Evolutionary conservation across 1,139 yeast genomes (phyloP).

Genomic region (Pichia sp.): DNA sequence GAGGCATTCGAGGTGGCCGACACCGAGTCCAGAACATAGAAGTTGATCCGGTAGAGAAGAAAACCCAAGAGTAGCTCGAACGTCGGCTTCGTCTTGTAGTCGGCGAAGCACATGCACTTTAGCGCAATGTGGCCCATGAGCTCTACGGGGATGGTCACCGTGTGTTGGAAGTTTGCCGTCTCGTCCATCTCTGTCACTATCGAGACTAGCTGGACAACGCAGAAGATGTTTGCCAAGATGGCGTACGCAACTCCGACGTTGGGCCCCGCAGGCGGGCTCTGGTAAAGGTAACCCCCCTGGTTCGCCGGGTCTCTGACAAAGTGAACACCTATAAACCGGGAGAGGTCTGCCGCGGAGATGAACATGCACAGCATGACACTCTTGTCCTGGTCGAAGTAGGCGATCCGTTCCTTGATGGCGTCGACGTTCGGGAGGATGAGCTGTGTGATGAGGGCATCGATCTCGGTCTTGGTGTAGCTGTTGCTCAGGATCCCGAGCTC

Average conservation of each 20-base stretch:
- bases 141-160: slow-evolving; percentile 8
- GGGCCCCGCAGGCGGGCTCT: background rate
- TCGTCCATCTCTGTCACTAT: slow-evolving; percentile 3
- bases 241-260: slow-evolving; percentile 6
- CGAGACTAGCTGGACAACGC: background rate
- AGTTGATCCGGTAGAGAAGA: slow-evolving; percentile 10
- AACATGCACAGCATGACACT: slow-evolving; percentile 10
- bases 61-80: slow-evolving; percentile 17
- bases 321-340: slow-evolving; percentile 8
- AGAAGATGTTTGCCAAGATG: slow-evolving; percentile 7
- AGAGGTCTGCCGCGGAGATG: slow-evolving; percentile 12
- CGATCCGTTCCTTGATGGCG: slow-evolving; percentile 21
- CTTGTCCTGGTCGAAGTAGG: slow-evolving; percentile 16
- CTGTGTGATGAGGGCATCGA: slow-evolving; percentile 11
- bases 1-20: slow-evolving; percentile 19
- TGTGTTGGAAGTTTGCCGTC: slow-evolving; percentile 4
- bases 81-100: slow-evolving; percentile 18
- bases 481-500: slow-evolving; percentile 2
- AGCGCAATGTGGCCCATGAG: slow-evolving; percentile 6
- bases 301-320: slow-evolving; percentile 5
- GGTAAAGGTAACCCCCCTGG: background rate
- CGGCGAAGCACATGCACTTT: slow-evolving; percentile 13
- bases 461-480: slow-evolving; percentile 7
- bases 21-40: slow-evolving; percentile 9
- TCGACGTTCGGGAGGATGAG: slow-evolving; percentile 15